Base-by-base conservation (phyloP, 495 filamentous ascomycete species). In the Cairneyella variabilis region DNA sequence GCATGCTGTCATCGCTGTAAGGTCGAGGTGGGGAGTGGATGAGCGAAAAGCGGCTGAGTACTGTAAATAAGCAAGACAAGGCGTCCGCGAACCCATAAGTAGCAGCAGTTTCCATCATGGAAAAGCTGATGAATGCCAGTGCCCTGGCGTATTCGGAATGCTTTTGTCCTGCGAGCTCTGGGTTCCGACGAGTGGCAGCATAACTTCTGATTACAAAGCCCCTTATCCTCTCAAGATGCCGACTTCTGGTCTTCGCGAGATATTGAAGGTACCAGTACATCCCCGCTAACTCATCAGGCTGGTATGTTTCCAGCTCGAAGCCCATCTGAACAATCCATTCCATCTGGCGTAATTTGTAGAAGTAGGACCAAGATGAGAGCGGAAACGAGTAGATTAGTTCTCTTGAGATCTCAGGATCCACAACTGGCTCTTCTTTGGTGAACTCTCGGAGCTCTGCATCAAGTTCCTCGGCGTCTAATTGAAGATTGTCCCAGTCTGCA, bases 241-340 rank as follows among this genome's bases (percentile, higher is more conserved):
- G 68, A 23, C 73, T 69, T n/a, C 78, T 73, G 0, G 75, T 76
- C 43, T 75, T 70, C 36, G 76, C 64, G 1, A 86, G 72, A 54
- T 79, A 71, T 61, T 80, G 74, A 6, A 87, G 74, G 54, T 88
- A 95, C 84, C 87, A 92, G 65, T 96, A 97, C 88, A 96, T 96
- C 14, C 81, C 83, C 11, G 84, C 79, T 6, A 93, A 74, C 69
- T 99, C 93, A 64, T 96, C 88, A 1, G 84, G 78, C 20, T 89
- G 82, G 63, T 97, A 97, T 22, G 95, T 82, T 8, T 90, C 83
- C 16, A 96, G 83, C 66, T 97, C 93, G 64, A 99, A 97, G n/a
- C 93, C 93, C 48, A 96, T 83, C 66, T 96, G 90, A 11, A 96
- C 75, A 40, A 93, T 85, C 74, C 84, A 86, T 54, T 91, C 85